These are phyloP conservation scores for Colletotrichum sp. DNA, from an alignment of 2,329 filamentous ascomycete species.

Conservation along the genomic window DNA sequence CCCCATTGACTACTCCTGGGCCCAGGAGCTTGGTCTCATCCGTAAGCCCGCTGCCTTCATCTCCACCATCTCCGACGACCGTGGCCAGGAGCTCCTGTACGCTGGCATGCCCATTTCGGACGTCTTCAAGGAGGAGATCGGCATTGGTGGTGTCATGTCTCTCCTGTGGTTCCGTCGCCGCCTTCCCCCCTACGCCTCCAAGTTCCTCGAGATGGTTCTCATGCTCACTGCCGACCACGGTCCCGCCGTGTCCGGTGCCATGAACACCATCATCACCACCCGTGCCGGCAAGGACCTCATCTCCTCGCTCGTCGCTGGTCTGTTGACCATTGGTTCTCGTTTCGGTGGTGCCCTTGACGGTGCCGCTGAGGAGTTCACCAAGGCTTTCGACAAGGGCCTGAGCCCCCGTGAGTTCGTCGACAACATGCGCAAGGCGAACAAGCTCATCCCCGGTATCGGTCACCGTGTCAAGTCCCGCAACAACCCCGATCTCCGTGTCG, in stretches of 20 bases:
- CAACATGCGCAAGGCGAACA: conserved; percentile 99
- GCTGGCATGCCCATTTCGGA: conserved; percentile 99
- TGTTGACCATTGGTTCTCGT: conserved; percentile 95
- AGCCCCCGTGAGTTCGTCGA: conserved; percentile 99
- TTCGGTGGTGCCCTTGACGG: conserved; percentile 99
- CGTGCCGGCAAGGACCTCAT: conserved; percentile 99
- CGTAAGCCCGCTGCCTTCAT: conserved; percentile 99
- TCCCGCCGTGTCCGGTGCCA: conserved; percentile 97
- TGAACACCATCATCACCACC: conserved; percentile 99
- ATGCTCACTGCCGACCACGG: conserved; percentile 99
- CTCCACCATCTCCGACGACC: conserved; percentile 99
- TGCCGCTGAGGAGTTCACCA: conserved; percentile 97
- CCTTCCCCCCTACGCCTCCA: conserved; percentile 93
- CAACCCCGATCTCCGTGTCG: conserved; percentile 99
- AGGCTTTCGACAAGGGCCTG: conserved; percentile 96
- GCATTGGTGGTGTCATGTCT: conserved; percentile 99
- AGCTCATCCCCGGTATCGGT: conserved; percentile 98
- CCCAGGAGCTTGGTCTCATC: conserved; percentile 98
- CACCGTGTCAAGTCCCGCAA: conserved; percentile 99
- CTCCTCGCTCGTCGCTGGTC: conserved; percentile 92
- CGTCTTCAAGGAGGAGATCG: conserved; percentile 98
- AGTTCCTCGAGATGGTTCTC: conserved; percentile 99
- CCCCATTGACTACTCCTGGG: conserved; percentile 99
- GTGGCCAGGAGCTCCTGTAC: conserved; percentile 98
- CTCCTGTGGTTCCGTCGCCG: conserved; percentile 99